Evolutionary conservation across 306 rosid species (phyloP).

Genomic region (Inga leiocalycina): DNA sequence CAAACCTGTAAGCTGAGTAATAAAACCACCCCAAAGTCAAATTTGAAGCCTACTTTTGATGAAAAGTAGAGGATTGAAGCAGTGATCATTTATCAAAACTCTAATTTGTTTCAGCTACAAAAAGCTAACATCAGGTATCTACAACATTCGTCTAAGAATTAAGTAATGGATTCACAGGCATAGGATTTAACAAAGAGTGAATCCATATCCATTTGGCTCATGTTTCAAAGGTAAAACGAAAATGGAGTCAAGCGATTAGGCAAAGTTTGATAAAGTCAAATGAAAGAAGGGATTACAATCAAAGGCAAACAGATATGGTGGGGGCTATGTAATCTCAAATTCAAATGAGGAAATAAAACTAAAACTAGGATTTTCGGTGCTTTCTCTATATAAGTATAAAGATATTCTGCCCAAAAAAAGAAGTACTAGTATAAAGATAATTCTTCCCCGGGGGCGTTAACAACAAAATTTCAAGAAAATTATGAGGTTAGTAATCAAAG

Average conservation of each 20-base stretch:
- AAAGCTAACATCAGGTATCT: background rate
- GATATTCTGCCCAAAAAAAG: no score
- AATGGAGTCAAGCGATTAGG: background rate
- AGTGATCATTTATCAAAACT: background rate
- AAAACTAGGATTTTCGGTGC: background rate
- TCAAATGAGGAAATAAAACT: background rate
- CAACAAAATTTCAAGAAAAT: no score
- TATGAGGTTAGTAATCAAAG: no score
- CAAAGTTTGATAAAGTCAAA: constrained; percentile 11
- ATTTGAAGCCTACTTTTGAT: background rate
- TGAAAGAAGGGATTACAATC: constrained; percentile 7
- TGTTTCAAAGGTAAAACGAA: background rate
- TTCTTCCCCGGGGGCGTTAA: no score
- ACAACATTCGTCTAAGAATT: background rate
- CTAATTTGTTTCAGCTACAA: background rate
- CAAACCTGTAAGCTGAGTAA: background rate
- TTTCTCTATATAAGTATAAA: no score
- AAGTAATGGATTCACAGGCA: background rate
- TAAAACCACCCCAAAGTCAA: background rate
- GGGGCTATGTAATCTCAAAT: background rate
- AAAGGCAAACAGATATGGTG: background rate
- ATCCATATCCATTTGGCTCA: background rate
- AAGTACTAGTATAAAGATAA: no score
- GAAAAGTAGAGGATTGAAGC: background rate
- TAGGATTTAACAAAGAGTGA: background rate